phyloP scores from a whole-genome alignment of 352 stramenopile genomes.

The Phytophthora colocasiae region DNA sequence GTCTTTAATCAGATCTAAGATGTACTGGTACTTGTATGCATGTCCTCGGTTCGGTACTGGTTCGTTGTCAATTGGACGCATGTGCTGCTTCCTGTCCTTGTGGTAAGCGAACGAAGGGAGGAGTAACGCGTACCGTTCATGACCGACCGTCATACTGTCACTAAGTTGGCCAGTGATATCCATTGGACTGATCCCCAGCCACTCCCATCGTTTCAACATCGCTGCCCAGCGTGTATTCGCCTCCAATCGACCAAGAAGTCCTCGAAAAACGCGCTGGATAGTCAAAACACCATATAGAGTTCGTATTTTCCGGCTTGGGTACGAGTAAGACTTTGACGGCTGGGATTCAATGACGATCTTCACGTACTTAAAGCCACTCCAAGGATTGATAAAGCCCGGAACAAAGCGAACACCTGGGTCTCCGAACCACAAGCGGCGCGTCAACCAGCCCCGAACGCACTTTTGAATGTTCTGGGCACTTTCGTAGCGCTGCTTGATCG shows the following conservation, averaged over 20 bases:
- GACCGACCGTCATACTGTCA: constrained; percentile 65
- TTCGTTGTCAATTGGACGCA: constrained; percentile 49
- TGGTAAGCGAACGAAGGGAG: constrained; percentile 64
- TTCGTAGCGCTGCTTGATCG: constrained; percentile 58
- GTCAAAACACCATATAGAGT: constrained; percentile 38
- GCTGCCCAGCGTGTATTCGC: constrained; percentile 71
- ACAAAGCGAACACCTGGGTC: constrained; percentile 60
- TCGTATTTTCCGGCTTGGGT: constrained; percentile 52
- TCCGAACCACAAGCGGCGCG: constrained; percentile 66
- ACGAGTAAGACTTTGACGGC: constrained; percentile 59
- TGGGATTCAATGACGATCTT: constrained; percentile 51
- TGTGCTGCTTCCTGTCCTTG: constrained; percentile 48
- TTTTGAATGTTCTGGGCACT: constrained; percentile 62
- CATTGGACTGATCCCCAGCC: constrained; percentile 56
- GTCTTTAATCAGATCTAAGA: constrained; percentile 75
- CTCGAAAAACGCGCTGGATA: constrained; percentile 66
- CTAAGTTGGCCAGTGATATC: constrained; percentile 39
- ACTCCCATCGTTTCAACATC: constrained; percentile 81
- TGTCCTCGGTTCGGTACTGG: constrained; percentile 55
- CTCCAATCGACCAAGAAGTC: constrained; percentile 53
- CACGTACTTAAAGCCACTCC: constrained; percentile 58
- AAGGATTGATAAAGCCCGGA: constrained; percentile 45
- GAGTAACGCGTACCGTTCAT: constrained; percentile 62
- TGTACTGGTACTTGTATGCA: constrained; percentile 76
- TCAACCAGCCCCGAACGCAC: constrained; percentile 68